A percentile compares a stretch with the other conserved stretches of the same genome.
Evolutionary conservation across 2,329 filamentous ascomycete species (phyloP).

Genomic region (Camptophora hylomeconis): DNA sequence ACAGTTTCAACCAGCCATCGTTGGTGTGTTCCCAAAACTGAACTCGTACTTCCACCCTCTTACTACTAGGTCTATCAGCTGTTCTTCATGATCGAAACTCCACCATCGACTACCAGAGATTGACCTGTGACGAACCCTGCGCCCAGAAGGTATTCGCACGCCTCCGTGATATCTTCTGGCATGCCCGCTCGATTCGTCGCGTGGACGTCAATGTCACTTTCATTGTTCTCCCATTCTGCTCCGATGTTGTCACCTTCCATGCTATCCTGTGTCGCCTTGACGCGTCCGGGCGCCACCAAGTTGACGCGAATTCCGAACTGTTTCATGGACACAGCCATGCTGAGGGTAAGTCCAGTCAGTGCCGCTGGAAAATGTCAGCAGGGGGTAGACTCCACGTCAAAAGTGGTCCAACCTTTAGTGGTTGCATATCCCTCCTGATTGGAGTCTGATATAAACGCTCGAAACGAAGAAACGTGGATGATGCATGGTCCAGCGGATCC

Average conservation of each 20-base stretch:
- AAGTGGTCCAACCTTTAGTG: constrained; percentile 19
- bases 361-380: constrained; percentile 19
- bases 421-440: constrained; percentile 38
- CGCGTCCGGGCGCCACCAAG: constrained; percentile 33
- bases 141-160: constrained; percentile 23
- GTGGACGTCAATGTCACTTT: constrained; percentile 31
- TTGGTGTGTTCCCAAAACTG: too few relatives aligned
- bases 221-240: constrained; percentile 24
- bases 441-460: constrained; percentile 32
- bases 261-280: constrained; percentile 36
- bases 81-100: constrained; percentile 16
- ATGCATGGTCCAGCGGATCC: constrained; percentile 29
- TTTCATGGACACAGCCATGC: constrained; percentile 24
- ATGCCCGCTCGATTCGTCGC: constrained; percentile 32
- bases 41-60: too few relatives aligned
- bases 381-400: neutral
- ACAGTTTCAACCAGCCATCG: too few relatives aligned
- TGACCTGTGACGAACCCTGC: constrained; percentile 18
- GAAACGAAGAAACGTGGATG: constrained; percentile 34
- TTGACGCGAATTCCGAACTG: constrained; percentile 25
- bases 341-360: constrained; percentile 24
- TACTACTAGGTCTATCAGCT: too few relatives aligned
- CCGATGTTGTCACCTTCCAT: constrained; percentile 32
- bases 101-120: constrained; percentile 18
- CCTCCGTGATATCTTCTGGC: constrained; percentile 33